Conservation (phyloP, 768 basidiomycete species). For the Auricularia cornea region DNA sequence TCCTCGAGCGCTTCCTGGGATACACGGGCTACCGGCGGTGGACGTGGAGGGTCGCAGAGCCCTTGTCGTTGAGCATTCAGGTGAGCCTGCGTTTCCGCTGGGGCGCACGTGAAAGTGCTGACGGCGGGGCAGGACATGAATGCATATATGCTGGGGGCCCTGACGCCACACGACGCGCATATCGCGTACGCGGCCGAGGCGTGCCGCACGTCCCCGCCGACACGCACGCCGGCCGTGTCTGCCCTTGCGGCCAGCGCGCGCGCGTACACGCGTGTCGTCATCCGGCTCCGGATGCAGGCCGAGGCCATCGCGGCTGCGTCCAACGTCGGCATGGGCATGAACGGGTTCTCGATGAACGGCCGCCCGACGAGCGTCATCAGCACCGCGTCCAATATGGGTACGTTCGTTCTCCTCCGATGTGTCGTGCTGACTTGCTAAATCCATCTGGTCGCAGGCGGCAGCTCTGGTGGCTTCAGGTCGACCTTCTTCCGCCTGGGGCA, state of each 20-base stretch:
- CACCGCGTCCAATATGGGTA: conserved; percentile 1
- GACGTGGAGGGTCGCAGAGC: conserved; percentile 45
- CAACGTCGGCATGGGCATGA: background rate
- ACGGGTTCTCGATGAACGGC: background rate
- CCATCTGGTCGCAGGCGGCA: background rate
- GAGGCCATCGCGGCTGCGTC: conserved; percentile 34
- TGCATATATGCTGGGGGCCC: conserved; percentile 73
- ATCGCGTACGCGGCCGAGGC: conserved; percentile 34
- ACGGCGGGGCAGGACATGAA: conserved; percentile 52
- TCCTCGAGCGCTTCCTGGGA: conserved; percentile 59
- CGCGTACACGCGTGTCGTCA: conserved; percentile 70
- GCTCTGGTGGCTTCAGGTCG: conserved; percentile 40
- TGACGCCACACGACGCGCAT: conserved; percentile 63
- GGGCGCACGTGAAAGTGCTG: background rate
- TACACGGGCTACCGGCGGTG: conserved; percentile 70
- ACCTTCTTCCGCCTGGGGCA: conserved; percentile 63
- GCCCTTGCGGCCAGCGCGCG: conserved; percentile 47
- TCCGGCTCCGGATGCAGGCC: conserved; percentile 71
- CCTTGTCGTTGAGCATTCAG: conserved; percentile 52
- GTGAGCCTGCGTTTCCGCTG: conserved; percentile 28
- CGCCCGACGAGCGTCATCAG: background rate
- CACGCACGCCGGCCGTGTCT: conserved; percentile 4
- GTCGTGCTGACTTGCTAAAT: background rate
- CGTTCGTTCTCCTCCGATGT: background rate
- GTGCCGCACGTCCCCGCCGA: background rate